A percentile compares a stretch with the other conserved stretches of the same genome.
Evolutionary conservation across 2,329 filamentous ascomycete genomes (phyloP).

Genomic region (Sporothrix inflata): DNA sequence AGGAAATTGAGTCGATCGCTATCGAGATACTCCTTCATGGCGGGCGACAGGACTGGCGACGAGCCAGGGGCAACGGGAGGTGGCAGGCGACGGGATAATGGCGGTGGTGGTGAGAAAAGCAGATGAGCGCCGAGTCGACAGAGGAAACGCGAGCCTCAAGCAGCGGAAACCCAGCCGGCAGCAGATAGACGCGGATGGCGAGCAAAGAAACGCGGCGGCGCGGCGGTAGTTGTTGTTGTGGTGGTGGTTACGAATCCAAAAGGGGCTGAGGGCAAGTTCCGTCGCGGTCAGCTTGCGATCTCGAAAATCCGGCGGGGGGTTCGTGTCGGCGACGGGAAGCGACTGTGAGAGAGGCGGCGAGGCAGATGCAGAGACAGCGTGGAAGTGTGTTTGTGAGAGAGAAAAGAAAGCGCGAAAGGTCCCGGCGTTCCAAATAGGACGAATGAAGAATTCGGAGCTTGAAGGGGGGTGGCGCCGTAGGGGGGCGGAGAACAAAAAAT

Average conservation of each 20-base stretch:
- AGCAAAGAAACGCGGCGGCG: background rate
- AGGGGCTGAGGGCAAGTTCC: conserved; percentile 6
- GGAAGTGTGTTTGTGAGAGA: background rate
- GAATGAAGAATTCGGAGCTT: conserved; percentile 29
- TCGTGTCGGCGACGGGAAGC: conserved; percentile 2
- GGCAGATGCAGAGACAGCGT: background rate
- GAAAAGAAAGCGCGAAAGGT: conserved; percentile 12
- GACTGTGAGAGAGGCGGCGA: background rate
- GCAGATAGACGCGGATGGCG: background rate
- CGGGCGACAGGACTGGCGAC: conserved; percentile 34
- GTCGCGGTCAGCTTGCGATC: conserved; percentile 23
- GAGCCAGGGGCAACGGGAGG: conserved; percentile 16
- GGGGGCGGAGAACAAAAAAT: conserved; percentile 9
- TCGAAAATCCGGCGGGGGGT: background rate
- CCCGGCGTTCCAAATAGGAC: conserved; percentile 24
- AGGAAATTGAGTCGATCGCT: conserved; percentile 71
- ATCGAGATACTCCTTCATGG: conserved; percentile 67
- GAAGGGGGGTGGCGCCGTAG: conserved; percentile 30
- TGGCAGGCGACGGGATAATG: background rate
- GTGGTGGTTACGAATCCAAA: background rate
- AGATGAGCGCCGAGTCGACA: background rate
- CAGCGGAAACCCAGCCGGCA: background rate
- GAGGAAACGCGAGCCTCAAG: background rate
- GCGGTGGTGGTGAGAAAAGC: background rate
- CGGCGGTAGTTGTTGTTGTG: background rate